These are phyloP conservation scores for Sugiyamaella qingdaonensis DNA, from an alignment of 805 yeast species.

Conservation along the genomic window DNA sequence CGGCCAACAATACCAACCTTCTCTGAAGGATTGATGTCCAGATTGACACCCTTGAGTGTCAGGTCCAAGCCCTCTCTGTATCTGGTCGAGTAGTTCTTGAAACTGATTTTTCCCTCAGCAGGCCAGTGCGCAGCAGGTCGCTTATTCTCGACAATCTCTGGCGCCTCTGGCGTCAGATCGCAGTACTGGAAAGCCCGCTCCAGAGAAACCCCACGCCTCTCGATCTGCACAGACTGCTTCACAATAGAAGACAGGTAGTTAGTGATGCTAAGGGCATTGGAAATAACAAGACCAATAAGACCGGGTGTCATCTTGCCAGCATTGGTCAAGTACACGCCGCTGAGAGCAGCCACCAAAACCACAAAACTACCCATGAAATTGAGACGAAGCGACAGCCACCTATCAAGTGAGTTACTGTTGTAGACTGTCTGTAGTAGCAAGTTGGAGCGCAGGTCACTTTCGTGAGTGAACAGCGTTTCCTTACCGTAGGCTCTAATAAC, in stretches of 20 bases:
- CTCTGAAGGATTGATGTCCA: constrained; percentile 67
- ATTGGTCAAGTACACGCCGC: constrained; percentile 45
- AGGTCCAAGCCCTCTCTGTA: constrained; percentile 68
- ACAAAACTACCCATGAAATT: constrained; percentile 59
- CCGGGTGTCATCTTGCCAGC: constrained; percentile 73
- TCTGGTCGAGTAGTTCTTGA: constrained; percentile 63
- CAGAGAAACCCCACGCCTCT: constrained; percentile 83
- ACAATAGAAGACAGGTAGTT: constrained; percentile 86
- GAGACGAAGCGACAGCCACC: constrained; percentile 86
- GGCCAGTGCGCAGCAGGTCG: constrained; percentile 77
- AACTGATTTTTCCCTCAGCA: constrained; percentile 54
- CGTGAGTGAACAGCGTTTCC: constrained; percentile 49
- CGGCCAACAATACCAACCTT: constrained; percentile 81
- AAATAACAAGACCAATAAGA: constrained; percentile 79
- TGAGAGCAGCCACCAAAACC: constrained; percentile 53
- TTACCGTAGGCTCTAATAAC: constrained; percentile 74
- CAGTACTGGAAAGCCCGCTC: constrained; percentile 42
- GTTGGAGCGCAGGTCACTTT: constrained; percentile 47
- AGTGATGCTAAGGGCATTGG: constrained; percentile 79
- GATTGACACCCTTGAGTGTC: constrained; percentile 61
- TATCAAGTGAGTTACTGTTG: constrained; percentile 74
- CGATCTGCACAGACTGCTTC: constrained; percentile 87
- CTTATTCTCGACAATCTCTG: constrained; percentile 51
- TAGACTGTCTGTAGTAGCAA: constrained; percentile 76
- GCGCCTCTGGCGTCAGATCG: constrained; percentile 55